Evolutionary conservation across 768 basidiomycete genomes (phyloP).

Genomic region (Phanerodontia chrysosporium): DNA sequence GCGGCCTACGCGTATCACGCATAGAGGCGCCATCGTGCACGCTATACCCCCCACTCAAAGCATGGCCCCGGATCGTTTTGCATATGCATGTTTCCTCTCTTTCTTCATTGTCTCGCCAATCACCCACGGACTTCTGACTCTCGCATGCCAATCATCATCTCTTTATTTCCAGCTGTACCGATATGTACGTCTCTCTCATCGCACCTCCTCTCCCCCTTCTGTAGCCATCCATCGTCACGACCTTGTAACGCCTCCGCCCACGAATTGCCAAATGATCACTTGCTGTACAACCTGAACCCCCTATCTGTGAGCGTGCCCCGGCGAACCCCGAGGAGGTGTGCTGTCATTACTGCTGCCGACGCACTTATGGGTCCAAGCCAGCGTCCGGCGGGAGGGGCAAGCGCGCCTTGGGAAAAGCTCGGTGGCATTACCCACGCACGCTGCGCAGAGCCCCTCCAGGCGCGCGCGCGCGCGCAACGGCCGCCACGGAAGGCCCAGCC

Average conservation of each 20-base stretch:
- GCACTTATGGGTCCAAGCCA: not conserved
- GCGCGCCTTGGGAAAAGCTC: too few species aligned
- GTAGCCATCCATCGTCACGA: conserved; percentile 10
- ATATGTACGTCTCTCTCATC: conserved; percentile 2
- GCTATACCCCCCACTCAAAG: not conserved
- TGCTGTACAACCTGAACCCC: not conserved
- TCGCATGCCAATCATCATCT: not conserved
- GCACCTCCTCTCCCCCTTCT: not conserved
- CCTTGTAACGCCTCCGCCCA: conserved; percentile 9
- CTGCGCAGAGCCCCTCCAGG: too few species aligned
- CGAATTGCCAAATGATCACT: not conserved
- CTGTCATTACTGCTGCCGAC: not conserved
- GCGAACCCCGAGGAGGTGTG: not conserved
- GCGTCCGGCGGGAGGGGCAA: too few species aligned
- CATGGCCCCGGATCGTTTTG: not conserved
- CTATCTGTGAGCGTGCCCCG: not conserved
- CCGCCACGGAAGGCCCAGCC: too few species aligned
- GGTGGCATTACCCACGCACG: too few species aligned
- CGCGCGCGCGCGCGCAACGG: too few species aligned
- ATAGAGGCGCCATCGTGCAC: not conserved
- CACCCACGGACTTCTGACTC: conserved; percentile 2
- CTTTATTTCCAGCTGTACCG: conserved; percentile 5
- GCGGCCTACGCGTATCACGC: not conserved
- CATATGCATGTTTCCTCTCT: not conserved
- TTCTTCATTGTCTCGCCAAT: not conserved